A percentile compares a stretch with the other conserved stretches of the same genome.
Conservation (phyloP, 2,329 filamentous ascomycete genomes). For the Verticillium longisporum region DNA sequence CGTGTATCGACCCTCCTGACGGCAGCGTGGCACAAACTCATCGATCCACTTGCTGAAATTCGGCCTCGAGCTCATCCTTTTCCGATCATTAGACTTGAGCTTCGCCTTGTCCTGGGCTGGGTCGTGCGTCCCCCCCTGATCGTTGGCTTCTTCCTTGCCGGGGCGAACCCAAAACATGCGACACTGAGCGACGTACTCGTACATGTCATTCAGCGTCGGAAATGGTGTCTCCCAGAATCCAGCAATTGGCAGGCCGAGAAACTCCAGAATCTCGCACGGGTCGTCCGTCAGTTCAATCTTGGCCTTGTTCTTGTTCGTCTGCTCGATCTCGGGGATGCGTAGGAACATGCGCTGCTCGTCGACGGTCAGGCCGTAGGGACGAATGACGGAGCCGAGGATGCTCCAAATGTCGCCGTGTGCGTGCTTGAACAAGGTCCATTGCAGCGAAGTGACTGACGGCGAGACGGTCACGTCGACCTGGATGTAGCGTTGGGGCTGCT, state of each 20-base stretch:
- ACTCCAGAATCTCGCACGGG: slow-evolving; percentile 47
- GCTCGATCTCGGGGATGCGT: slow-evolving; percentile 62
- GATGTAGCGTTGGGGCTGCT: slow-evolving; percentile 30
- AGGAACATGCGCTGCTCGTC: slow-evolving; percentile 59
- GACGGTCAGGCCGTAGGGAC: slow-evolving; percentile 58
- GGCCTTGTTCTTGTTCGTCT: slow-evolving; percentile 44
- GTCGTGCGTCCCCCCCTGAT: neutral
- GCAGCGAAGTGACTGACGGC: slow-evolving; percentile 29
- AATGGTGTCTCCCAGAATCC: slow-evolving; percentile 50
- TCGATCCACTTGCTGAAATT: slow-evolving; percentile 56
- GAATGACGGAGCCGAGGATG: slow-evolving; percentile 55
- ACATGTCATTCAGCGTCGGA: slow-evolving; percentile 45
- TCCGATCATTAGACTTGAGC: slow-evolving; percentile 49
- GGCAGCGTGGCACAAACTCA: slow-evolving; percentile 52
- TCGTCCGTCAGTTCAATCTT: slow-evolving; percentile 55
- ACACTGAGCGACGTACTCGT: slow-evolving; percentile 51
- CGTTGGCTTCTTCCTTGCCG: slow-evolving; percentile 10
- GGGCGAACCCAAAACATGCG: slow-evolving; percentile 48
- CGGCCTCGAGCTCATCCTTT: slow-evolving; percentile 45
- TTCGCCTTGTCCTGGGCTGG: slow-evolving; percentile 23
- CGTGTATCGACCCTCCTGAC: slow-evolving; percentile 28
- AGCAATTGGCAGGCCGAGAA: slow-evolving; percentile 51
- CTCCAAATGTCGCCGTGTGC: slow-evolving; percentile 69
- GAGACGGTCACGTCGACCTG: slow-evolving; percentile 65
- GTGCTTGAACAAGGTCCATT: slow-evolving; percentile 62